A percentile compares a stretch with the other conserved stretches of the same genome.
Conservation (phyloP, 2,329 filamentous ascomycete species). For the Hypoxylon sp. region DNA sequence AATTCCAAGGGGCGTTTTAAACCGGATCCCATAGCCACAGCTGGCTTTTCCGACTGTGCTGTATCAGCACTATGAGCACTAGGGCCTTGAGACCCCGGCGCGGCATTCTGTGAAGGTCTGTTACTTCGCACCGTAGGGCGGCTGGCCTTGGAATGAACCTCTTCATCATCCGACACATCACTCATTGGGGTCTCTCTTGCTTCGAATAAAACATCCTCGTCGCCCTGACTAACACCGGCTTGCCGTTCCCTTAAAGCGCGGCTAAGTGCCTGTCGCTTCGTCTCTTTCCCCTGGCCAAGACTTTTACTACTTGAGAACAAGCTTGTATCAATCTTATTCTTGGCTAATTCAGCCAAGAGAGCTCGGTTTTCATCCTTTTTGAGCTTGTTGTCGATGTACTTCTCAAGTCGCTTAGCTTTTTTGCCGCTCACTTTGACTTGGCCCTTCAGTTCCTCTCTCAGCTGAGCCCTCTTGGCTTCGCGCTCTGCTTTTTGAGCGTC, state of each 20-base stretch:
- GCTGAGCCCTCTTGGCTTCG: slow-evolving; percentile 68
- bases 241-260: slow-evolving; percentile 75
- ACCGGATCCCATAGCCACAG: slow-evolving; percentile 74
- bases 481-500: slow-evolving; percentile 60
- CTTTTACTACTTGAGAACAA: slow-evolving; percentile 83
- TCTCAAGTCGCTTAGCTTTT: slow-evolving; percentile 76
- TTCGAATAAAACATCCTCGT: slow-evolving; percentile 69
- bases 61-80: slow-evolving; percentile 5
- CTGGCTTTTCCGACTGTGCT: slow-evolving; percentile 14
- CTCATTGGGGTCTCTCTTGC: slow-evolving; percentile 56
- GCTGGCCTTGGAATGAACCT: slow-evolving; percentile 43
- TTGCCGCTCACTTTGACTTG: slow-evolving; percentile 73
- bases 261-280: slow-evolving; percentile 76
- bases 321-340: slow-evolving; percentile 84
- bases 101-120: slow-evolving; percentile 4
- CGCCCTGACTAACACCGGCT: slow-evolving; percentile 73
- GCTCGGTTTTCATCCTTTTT: slow-evolving; percentile 92
- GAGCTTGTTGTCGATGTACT: slow-evolving; percentile 88
- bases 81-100: slow-evolving; percentile 37
- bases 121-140: slow-evolving; percentile 1
- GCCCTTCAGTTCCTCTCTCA: slow-evolving; percentile 68
- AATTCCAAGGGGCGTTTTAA: slow-evolving; percentile 88
- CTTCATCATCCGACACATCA: slow-evolving; percentile 53
- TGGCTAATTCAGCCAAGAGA: slow-evolving; percentile 85
- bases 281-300: slow-evolving; percentile 80